Evolutionary conservation across 345 rosid species (phyloP).

Genomic region (Carallia brachiata): DNA sequence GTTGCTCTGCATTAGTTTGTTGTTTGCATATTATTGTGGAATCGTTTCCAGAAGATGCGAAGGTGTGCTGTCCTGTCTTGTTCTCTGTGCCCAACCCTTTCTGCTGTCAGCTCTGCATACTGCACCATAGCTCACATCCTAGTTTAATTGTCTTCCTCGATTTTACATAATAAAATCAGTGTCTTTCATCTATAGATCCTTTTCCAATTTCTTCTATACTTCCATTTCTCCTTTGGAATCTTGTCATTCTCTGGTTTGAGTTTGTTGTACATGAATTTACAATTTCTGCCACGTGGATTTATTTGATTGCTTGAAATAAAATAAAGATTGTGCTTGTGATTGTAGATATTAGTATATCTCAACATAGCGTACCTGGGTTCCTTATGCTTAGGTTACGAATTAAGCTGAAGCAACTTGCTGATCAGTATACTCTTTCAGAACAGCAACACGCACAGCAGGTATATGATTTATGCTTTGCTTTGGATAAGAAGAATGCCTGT

Average conservation of each 20-base stretch:
- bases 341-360: background rate
- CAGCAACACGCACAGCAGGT: slow-evolving; percentile 80
- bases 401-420: slow-evolving; percentile 82
- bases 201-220: background rate
- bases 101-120: no score
- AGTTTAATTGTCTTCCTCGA: no score
- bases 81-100: no score
- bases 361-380: slow-evolving; percentile 6
- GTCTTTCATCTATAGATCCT: background rate
- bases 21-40: no score
- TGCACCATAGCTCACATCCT: no score
- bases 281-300: background rate
- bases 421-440: slow-evolving; percentile 78
- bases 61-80: no score
- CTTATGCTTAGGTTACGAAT: slow-evolving; percentile 61
- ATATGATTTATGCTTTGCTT: slow-evolving; percentile 11
- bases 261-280: background rate
- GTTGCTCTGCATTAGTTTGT: no score
- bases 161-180: no score
- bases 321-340: no score
- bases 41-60: no score
- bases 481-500: background rate
- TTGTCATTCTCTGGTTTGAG: background rate
- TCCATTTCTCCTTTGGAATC: background rate
- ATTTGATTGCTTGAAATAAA: no score